Base-by-base conservation (phyloP, 768 basidiomycete genomes). In the Trametopsis cervina region DNA sequence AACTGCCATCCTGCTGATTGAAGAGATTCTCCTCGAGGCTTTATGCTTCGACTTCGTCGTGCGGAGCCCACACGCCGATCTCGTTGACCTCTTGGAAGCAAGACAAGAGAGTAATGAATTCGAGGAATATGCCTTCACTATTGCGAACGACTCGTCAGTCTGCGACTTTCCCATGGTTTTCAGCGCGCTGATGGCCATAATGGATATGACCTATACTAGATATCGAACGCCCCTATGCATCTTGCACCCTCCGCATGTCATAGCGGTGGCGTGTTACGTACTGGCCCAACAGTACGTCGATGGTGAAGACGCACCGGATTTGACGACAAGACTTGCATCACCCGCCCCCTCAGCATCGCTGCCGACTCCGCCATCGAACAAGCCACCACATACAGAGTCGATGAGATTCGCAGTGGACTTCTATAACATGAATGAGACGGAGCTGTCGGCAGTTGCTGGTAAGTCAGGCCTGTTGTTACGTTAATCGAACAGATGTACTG, bases 31-130 rank as follows among this genome's bases (percentile, higher is more conserved):
- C 1, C 69, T 92, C 6, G 89, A 90, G 56, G 85, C 85, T 0
- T 71, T 92, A 4, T 91, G 88, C 67, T 92, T 92, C 59, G 89
- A 92, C 62, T 86, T 90, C 60, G 75, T 83, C 26, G 79, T 89
- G 9, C 76, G 77, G 48, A 89, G 79, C 57, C 86, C 88, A 15
- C 89, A 92, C 55, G 77, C 78, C 24, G 75, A 83, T 44, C 69
- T 92, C 24, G 78, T 86, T 38, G 83, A 89, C 52, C 69, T 90
- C 10, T 84, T 89, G 57, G 77, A 82, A 47, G 67, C 72, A 7
- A 65, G 74, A 38, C 72, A 73, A 52, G 69, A 72, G 37, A 74
- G 72, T 27, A 45, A 60, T 17, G 63, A 69, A 26, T 62, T 83
- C 27, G 80, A 85, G 62, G 88, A 89, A 59, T 83, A 78, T 58